phyloP scores from a whole-genome alignment of 345 rosid genomes.

The Gossypium sturtianum region DNA sequence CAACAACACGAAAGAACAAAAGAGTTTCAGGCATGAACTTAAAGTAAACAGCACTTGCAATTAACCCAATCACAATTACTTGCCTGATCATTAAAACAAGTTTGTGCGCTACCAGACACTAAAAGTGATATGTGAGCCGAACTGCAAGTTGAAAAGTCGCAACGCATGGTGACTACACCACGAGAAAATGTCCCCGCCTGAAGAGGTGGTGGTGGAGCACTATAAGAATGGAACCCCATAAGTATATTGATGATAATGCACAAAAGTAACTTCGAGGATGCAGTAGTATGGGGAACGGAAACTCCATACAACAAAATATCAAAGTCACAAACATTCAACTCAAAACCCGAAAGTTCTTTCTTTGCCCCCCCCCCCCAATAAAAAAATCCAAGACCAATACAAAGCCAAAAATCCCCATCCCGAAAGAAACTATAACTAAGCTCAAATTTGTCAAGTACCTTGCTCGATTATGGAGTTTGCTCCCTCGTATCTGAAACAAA shows the following conservation, averaged over 20 bases:
- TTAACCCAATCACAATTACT: slow-evolving; percentile 19
- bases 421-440: not conserved
- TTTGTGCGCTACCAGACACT: slow-evolving; percentile 97
- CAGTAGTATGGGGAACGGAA: not conserved
- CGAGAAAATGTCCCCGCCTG: slow-evolving; percentile 99
- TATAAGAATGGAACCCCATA: slow-evolving; percentile 31
- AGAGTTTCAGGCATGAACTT: not conserved
- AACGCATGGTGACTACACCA: slow-evolving; percentile 97
- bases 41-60: not conserved
- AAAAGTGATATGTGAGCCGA: slow-evolving; percentile 88
- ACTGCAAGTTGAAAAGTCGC: slow-evolving; percentile 94
- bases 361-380: not conserved
- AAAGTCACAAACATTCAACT: not conserved
- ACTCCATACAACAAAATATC: not conserved
- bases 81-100: slow-evolving; percentile 98
- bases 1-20: slow-evolving; percentile 15
- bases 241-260: slow-evolving; percentile 7
- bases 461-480: slow-evolving; percentile 91
- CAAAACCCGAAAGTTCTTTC: not conserved
- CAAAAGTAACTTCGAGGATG: not conserved
- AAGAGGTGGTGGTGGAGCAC: slow-evolving; percentile 99
- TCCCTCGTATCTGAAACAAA: slow-evolving; percentile 75
- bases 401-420: not conserved
- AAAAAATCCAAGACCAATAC: not conserved
- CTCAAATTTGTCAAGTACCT: slow-evolving; percentile 47